Evolutionary conservation across 352 stramenopile species (phyloP).

Genomic region (Pythium phragmitis): DNA sequence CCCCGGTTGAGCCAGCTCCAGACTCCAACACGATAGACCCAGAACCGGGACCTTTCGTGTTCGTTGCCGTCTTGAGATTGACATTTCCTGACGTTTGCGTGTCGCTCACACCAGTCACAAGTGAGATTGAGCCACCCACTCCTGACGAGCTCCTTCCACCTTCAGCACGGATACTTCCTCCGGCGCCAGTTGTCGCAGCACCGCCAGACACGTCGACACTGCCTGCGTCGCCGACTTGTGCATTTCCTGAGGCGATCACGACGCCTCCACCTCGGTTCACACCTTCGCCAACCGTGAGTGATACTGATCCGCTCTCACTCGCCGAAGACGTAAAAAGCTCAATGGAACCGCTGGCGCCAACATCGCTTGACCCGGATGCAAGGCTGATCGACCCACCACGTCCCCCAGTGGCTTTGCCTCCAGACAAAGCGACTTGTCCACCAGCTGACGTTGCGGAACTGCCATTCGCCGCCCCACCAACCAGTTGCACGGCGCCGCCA

Average conservation of each 20-base stretch:
- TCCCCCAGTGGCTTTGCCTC: slow-evolving; percentile 44
- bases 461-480: slow-evolving; percentile 41
- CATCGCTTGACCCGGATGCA: slow-evolving; percentile 41
- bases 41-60: neutral
- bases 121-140: slow-evolving; percentile 8
- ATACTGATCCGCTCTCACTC: slow-evolving; percentile 9
- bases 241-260: slow-evolving; percentile 11
- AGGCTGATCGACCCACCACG: slow-evolving; percentile 45
- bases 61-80: slow-evolving; percentile 7
- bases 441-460: slow-evolving; percentile 26
- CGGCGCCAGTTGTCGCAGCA: neutral
- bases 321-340: slow-evolving; percentile 31
- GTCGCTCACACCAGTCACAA: slow-evolving; percentile 14
- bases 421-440: slow-evolving; percentile 38
- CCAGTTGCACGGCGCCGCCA: slow-evolving; percentile 45
- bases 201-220: slow-evolving; percentile 10
- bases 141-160: slow-evolving; percentile 9
- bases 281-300: slow-evolving; percentile 5
- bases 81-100: neutral
- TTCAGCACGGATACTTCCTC: slow-evolving; percentile 11
- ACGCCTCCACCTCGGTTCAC: slow-evolving; percentile 6
- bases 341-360: slow-evolving; percentile 37
- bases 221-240: slow-evolving; percentile 9
- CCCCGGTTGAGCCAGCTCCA: neutral
- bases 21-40: slow-evolving; percentile 3